Percentiles rank a stretch among this genome's conserved stretches.
These are phyloP conservation scores for Suhomyces sp. DNA, from an alignment of 805 yeast species.

Conservation along the genomic window DNA sequence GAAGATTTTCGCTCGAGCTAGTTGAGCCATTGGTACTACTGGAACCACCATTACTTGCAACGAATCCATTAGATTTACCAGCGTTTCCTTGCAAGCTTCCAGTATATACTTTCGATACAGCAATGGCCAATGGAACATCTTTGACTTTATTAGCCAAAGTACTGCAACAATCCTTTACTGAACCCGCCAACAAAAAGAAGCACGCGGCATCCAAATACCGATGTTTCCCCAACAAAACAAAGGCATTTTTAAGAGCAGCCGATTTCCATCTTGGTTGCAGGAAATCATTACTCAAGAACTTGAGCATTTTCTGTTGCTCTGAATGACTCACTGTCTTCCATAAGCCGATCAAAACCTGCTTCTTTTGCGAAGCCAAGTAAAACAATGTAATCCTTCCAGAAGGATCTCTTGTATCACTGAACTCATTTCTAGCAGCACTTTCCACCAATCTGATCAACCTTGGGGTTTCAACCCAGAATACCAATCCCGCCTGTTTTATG, in stretches of 20 bases:
- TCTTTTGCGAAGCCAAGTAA: constrained; percentile 76
- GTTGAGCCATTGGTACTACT: too few species aligned
- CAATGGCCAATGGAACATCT: constrained; percentile 74
- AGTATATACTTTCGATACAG: constrained; percentile 69
- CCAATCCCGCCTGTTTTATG: constrained; percentile 59
- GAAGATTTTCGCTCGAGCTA: constrained; percentile 18
- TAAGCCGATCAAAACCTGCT: constrained; percentile 70
- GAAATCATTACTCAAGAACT: constrained; percentile 76
- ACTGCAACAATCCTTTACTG: constrained; percentile 73
- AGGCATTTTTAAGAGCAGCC: constrained; percentile 92
- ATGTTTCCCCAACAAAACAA: constrained; percentile 84
- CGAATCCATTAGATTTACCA: background rate
- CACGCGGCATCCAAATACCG: constrained; percentile 84
- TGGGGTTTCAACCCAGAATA: constrained; percentile 60
- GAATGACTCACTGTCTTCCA: constrained; percentile 82
- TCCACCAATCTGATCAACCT: constrained; percentile 51
- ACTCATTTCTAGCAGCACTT: constrained; percentile 68
- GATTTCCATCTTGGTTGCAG: constrained; percentile 72
- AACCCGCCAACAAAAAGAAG: constrained; percentile 77
- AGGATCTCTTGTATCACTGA: constrained; percentile 66
- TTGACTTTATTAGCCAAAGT: constrained; percentile 66
- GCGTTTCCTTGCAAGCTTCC: background rate
- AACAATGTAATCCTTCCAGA: constrained; percentile 63
- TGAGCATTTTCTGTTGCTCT: constrained; percentile 80
- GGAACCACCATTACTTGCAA: too few species aligned